These are phyloP conservation scores for Leishmania braziliensis DNA, from an alignment of 208 protist genomes.

Conservation along the genomic window DNA sequence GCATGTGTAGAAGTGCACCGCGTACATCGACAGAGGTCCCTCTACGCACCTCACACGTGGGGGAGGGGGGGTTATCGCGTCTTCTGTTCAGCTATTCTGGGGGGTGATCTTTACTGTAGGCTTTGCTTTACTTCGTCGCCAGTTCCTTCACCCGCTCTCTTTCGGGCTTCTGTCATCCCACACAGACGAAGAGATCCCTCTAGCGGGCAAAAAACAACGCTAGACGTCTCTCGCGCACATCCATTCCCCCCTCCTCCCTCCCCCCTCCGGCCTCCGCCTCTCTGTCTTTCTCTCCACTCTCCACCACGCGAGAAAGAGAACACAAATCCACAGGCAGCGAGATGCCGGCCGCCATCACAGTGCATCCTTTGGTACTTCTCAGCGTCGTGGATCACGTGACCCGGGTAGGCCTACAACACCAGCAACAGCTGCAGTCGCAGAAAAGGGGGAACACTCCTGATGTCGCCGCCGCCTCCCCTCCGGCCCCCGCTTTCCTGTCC, in stretches of 20 bases:
- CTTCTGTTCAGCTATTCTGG: no score
- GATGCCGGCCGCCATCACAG: conserved; percentile 19
- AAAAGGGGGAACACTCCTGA: background rate
- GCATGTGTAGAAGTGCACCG: no score
- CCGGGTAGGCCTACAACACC: conserved; percentile 11
- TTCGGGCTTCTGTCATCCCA: no score
- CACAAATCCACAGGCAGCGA: background rate
- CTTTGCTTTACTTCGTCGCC: no score
- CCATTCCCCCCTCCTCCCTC: background rate
- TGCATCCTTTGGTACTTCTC: conserved; percentile 76
- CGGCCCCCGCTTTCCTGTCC: background rate
- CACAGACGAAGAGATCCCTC: no score
- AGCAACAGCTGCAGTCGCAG: background rate
- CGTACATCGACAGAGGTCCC: no score
- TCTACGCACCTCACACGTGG: no score
- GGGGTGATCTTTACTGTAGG: no score
- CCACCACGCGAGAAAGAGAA: background rate
- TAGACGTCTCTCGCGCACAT: background rate
- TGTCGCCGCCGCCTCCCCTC: background rate
- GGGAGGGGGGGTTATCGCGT: no score
- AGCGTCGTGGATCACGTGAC: conserved; percentile 75
- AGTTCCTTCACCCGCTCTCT: no score
- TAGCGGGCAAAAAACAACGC: background rate
- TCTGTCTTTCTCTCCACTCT: background rate
- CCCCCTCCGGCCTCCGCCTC: no score